Base-by-base conservation (phyloP, 2,329 filamentous ascomycete species). In the Penicillium digitatum region DNA sequence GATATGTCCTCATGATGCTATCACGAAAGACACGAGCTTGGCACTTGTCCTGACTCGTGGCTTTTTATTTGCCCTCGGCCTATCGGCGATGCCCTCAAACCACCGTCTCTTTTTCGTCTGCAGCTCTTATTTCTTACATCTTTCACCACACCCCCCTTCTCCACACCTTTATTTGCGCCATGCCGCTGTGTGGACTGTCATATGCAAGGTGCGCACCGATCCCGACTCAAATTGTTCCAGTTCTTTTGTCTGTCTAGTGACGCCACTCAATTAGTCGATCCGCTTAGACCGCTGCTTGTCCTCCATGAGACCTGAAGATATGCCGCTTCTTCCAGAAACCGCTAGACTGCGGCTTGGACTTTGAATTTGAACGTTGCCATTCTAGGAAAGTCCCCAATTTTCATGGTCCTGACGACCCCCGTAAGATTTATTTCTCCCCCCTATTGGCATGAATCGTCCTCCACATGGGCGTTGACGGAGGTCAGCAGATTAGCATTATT, bases 121-220 rank as follows among this genome's bases (percentile, higher is more conserved):
- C 47, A 52, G 10, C 34, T 26, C 18, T 22, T 26, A n/a, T 26
- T 34, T 42, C 12, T 32, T 10, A 29, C 14, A 20, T 12, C 14
- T 48, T 20, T 32, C 29, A 26, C 35, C 50, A 54, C 55, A 32
- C 32, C 55, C 46, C n/a, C 52, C 52, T 46, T 34, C 52, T 62
- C 58, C 59, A 57, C 60, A 60, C 62, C 56, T 52, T 59, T 60
- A 64, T 60, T 64, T 64, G n/a, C 57, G 52, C 59, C 59, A 59
- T 62, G 35, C 53, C 42, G 38, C 53, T 55, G 35, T 57, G 48
- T 59, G 42, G 38, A 49, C 56, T 37, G 50, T 65, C 61, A 65
- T 35, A 57, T 62, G 62, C 62, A 56, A 42, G 34, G 37, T 27
- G 38, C 12, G 20, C 20, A 49, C 37, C 38, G 16, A 55, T 45